These are phyloP conservation scores for Coemansia sp. DNA, from an alignment of 192 early-diverging fungal species.

Conservation along the genomic window DNA sequence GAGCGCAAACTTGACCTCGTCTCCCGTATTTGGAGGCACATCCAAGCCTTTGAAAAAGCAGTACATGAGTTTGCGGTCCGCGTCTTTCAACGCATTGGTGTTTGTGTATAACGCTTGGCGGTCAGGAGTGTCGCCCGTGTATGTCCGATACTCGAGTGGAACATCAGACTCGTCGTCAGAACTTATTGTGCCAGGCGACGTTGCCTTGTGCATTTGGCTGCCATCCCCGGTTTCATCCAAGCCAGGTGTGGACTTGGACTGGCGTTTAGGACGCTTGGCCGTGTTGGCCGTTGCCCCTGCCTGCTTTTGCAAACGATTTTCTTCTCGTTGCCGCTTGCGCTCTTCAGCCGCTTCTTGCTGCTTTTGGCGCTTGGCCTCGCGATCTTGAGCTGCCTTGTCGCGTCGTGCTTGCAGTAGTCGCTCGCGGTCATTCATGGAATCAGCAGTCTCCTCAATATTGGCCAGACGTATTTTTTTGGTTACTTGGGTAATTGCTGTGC, in stretches of 20 bases:
- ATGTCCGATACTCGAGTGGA: slow-evolving; percentile 35
- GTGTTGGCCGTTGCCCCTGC: slow-evolving; percentile 6
- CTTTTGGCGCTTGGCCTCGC: slow-evolving; percentile 32
- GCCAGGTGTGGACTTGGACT: not conserved
- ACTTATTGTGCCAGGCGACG: not conserved
- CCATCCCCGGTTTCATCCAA: not conserved
- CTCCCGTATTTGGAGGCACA: slow-evolving; percentile 17
- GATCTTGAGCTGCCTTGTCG: slow-evolving; percentile 23
- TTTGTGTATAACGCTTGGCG: slow-evolving; percentile 28
- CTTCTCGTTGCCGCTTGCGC: slow-evolving; percentile 33
- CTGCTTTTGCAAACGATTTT: slow-evolving; percentile 18
- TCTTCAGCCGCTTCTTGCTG: slow-evolving; percentile 25
- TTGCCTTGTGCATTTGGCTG: not conserved
- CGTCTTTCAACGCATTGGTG: slow-evolving; percentile 35
- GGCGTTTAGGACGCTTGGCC: slow-evolving; percentile 9
- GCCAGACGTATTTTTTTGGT: slow-evolving; percentile 31
- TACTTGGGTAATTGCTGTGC: slow-evolving; percentile 5
- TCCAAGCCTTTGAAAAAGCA: slow-evolving; percentile 38
- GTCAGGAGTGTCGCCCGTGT: slow-evolving; percentile 23
- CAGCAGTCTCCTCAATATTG: slow-evolving; percentile 19
- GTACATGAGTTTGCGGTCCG: slow-evolving; percentile 40
- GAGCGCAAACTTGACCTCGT: slow-evolving; percentile 23
- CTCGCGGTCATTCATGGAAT: slow-evolving; percentile 29
- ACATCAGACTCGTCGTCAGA: slow-evolving; percentile 14
- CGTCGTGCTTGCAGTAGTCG: slow-evolving; percentile 15